Evolutionary conservation across 1,284 basidiomycete species (phyloP).

Genomic region (Vanrija sp.): DNA sequence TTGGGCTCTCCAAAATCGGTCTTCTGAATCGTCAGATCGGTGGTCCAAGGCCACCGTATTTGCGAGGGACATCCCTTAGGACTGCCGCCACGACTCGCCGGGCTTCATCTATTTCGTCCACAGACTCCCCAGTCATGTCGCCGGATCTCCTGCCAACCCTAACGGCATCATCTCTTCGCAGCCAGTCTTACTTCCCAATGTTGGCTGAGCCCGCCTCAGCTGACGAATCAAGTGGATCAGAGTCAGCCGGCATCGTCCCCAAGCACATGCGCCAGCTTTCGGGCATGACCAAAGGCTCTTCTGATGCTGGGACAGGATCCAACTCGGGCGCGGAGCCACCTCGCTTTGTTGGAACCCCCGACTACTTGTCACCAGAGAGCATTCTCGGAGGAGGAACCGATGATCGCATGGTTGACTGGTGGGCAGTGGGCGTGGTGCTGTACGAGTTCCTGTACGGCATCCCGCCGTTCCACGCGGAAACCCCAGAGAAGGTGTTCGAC

Average conservation of each 20-base stretch:
- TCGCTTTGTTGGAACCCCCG: conserved; percentile 93
- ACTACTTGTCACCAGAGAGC: conserved; percentile 93
- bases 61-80: conserved; percentile 40
- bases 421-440: conserved; percentile 96
- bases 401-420: conserved; percentile 95
- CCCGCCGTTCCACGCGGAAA: conserved; percentile 96
- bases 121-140: conserved; percentile 46
- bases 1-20: conserved; percentile 95
- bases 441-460: conserved; percentile 98
- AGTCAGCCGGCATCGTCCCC: conserved; percentile 70
- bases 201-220: conserved; percentile 38
- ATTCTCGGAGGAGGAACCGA: conserved; percentile 94
- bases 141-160: conserved; percentile 48
- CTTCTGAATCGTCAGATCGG: conserved; percentile 92
- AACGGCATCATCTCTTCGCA: conserved; percentile 54
- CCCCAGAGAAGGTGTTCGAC: conserved; percentile 95
- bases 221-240: conserved; percentile 86
- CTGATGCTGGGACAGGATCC: conserved; percentile 57
- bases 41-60: conserved; percentile 56
- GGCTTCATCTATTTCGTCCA: conserved; percentile 67
- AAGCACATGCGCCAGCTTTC: conserved; percentile 63
- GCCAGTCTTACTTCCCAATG: conserved; percentile 66
- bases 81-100: conserved; percentile 44
- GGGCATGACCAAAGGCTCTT: conserved; percentile 53
- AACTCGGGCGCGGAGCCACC: conserved; percentile 57